These are phyloP conservation scores for Chenopodium suecicum DNA, from an alignment of 148 eudicot genomes.

Conservation along the genomic window DNA sequence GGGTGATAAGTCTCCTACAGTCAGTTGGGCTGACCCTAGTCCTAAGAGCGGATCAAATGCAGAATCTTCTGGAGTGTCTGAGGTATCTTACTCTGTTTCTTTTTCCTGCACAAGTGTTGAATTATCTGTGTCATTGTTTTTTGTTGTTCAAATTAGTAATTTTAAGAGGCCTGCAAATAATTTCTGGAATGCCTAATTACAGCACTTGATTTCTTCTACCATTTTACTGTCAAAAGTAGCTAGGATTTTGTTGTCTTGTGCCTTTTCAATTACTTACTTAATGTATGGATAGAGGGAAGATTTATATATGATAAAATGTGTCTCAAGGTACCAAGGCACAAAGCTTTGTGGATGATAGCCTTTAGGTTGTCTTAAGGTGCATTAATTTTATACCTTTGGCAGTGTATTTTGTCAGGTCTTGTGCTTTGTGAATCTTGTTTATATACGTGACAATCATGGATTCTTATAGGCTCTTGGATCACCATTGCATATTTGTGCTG, in stretches of 20 bases:
- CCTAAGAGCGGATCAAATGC: slow-evolving; percentile 32
- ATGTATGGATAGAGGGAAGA: not conserved
- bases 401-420: not conserved
- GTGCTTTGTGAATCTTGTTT: not conserved
- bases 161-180: not conserved
- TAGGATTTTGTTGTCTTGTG: not conserved
- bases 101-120: not conserved
- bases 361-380: not conserved
- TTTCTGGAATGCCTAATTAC: not conserved
- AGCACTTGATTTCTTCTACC: not conserved
- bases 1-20: slow-evolving; percentile 82
- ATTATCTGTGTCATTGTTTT: not conserved
- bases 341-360: not conserved
- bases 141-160: not conserved
- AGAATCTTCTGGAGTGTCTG: slow-evolving; percentile 68
- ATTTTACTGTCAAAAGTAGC: not conserved
- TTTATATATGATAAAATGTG: not conserved
- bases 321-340: not conserved
- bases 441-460: no score
- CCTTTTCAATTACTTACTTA: no score
- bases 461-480: not conserved
- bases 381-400: not conserved
- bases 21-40: slow-evolving; percentile 96
- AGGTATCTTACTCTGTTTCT: slow-evolving; percentile 37
- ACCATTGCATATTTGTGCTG: not conserved